Evolutionary conservation across 805 yeast genomes (phyloP), one percentile per base, ranked within the genome.

Genomic region (Komagataella ulmi): DNA sequence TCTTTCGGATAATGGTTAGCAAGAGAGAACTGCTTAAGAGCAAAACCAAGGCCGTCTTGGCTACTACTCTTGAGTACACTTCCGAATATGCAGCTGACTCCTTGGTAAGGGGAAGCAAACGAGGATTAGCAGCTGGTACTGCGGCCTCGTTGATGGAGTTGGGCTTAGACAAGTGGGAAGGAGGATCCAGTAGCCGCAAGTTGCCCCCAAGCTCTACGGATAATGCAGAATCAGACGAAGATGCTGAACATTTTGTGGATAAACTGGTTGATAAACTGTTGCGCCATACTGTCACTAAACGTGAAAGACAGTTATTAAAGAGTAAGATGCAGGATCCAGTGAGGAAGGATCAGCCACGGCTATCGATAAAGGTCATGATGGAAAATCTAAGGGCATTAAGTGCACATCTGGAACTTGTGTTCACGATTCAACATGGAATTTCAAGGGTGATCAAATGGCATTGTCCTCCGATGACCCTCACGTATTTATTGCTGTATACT

Each of bases 401-500:
- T 50, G 59, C 72, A 8, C 75, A 79, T 51, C 71, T 82, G 71
- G 78, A 82, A 24, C 66, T 70, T 0, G 59, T 85, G 7, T 83
- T 85, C 57, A 74, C 69, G 46, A 52, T 81, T 1, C 91, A 85
- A 58, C 83, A 82, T 56, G 79, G 80, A 2, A 46, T 83, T 1
- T 70, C 81, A 6, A 76, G 79, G 49, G 61, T 85, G 0, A 53
- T 87, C 21, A 76, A 86, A 3, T 90, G 97, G 97, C 77, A 80
- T 54, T 71, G 74, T 24, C 90, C 95, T 0, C 71, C 85, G 0
- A 75, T 79, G 54, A 89, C 97, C 0, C 56, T 89, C 4, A 70
- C 83, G 0, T 61, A 70, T 19, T 65, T 88, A 51, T 67, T 83
- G 4, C 55, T 80, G 1, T 81, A 84, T 56, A 82, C 96, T 0